These are phyloP conservation scores for Ophiostoma quercus DNA, from an alignment of 2,329 filamentous ascomycete species.

Conservation along the genomic window DNA sequence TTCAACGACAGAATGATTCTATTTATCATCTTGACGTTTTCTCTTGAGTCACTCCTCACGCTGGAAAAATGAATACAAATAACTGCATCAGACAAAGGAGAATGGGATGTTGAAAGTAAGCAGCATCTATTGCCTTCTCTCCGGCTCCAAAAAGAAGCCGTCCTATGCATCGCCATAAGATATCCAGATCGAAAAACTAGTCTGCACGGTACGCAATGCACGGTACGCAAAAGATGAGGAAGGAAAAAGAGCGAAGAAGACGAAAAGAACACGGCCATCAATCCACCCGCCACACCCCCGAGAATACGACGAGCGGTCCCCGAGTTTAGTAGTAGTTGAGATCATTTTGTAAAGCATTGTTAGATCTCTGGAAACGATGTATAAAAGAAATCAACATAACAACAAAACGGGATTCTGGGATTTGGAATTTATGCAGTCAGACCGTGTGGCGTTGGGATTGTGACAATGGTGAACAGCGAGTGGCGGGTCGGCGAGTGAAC, in stretches of 20 bases:
- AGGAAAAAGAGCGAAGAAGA: background rate
- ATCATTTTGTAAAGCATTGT: background rate
- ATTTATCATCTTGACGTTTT: background rate
- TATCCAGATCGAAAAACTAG: background rate
- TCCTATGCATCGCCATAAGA: background rate
- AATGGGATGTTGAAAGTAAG: background rate
- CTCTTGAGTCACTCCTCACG: background rate
- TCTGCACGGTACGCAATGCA: background rate
- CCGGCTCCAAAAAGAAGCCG: background rate
- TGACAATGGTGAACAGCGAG: background rate
- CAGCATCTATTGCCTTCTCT: conserved; percentile 8
- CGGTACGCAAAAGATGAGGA: background rate
- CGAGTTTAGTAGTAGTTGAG: background rate
- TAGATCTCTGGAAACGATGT: too few species aligned
- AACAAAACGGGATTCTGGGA: background rate
- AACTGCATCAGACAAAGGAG: background rate
- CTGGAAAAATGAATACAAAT: background rate
- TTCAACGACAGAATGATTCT: background rate
- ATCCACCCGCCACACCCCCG: background rate
- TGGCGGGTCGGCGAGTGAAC: background rate
- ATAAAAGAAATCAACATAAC: background rate
- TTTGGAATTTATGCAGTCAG: background rate
- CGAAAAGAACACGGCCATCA: background rate
- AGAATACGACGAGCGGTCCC: conserved; percentile 1
- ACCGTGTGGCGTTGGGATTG: background rate